Evolutionary conservation across 78 protist genomes (phyloP), one percentile per base, ranked within the genome.

Genomic region (Chrysochromulina tobinii): DNA sequence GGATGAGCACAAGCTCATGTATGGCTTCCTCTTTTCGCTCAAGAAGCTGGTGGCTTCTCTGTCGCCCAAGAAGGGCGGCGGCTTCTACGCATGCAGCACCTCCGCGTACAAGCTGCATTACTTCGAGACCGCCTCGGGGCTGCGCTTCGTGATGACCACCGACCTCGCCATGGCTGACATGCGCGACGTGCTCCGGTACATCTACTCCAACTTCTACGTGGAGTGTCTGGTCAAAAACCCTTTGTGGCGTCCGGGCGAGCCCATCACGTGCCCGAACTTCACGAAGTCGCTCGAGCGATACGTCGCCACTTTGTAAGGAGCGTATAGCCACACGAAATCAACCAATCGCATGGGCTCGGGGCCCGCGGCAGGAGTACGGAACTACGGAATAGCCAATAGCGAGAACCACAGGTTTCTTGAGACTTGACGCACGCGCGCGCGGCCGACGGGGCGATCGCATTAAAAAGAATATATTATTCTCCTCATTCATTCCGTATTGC

Each of bases 141-240:
- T 91, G 18, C 93, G 90, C 38, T 95, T 95, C 79, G 81, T 95
- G 25, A 72, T 95, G 21, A 20, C 9, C 58, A 88, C 91, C 4
- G 96, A 93, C 59, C 96, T 92, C 18, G 58, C 81, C 61, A 72
- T 89, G 1, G 93, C 91, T 7, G 95, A 95, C 27, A 64, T 95
- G 64, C 61, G 94, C n/a, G 96, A 95, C 8, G 86, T 53, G 5
- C 85, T 95, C n/a, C 92, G 90, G 68, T 68, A 61, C 64, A 91
- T 95, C 14, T 93, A 93, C 89, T 83, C 72, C 79, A 27, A 51
- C 55, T 66, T 89, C 8, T 95, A 66, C 81, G 94, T 95, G 48
- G 96, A 95, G 89, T 91, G 89, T 61, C 94, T 93, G 18, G 77
- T 90, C 2, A 95, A 95, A 72, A 95, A 95, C 61, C 95, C 96